Percentiles rank a stretch among this genome's conserved stretches.
These are phyloP conservation scores for Gymnopilus junonius DNA, from an alignment of 768 basidiomycete genomes.

Conservation along the genomic window DNA sequence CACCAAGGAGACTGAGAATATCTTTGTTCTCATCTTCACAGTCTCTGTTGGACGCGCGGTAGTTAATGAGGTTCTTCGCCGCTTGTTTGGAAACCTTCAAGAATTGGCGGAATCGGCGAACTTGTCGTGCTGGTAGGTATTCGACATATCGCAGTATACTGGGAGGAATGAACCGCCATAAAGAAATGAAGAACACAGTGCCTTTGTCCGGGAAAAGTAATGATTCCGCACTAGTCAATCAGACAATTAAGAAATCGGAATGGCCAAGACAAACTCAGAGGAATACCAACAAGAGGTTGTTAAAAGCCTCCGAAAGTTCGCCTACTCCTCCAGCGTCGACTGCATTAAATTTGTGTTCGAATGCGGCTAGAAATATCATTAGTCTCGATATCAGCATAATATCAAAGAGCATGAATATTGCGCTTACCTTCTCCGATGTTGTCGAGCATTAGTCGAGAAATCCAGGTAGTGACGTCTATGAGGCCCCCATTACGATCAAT, in stretches of 20 bases:
- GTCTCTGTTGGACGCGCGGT: neutral
- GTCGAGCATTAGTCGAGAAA: slow-evolving; percentile 8
- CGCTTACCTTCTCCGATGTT: slow-evolving; percentile 8
- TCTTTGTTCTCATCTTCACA: slow-evolving; percentile 2
- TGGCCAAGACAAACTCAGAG: neutral
- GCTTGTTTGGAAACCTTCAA: slow-evolving; percentile 3
- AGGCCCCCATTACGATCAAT: neutral
- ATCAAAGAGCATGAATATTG: neutral
- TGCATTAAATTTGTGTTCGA: slow-evolving; percentile 10
- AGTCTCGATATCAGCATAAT: neutral
- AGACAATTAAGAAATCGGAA: neutral
- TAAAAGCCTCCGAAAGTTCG: slow-evolving; percentile 10
- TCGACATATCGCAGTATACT: slow-evolving; percentile 1
- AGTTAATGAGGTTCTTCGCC: neutral
- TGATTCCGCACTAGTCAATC: slow-evolving; percentile 1
- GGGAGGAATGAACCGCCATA: slow-evolving; percentile 8
- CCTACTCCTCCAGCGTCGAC: slow-evolving; percentile 2
- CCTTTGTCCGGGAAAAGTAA: slow-evolving; percentile 5
- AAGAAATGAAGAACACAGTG: slow-evolving; percentile 7
- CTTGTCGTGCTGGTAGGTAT: slow-evolving; percentile 6
- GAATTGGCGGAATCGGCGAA: slow-evolving; percentile 2
- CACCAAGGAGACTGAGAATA: slow-evolving; percentile 10
- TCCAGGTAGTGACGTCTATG: slow-evolving; percentile 2
- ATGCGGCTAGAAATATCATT: neutral
- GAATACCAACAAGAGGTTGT: slow-evolving; percentile 7